Percentiles rank a stretch among this genome's conserved stretches.
These are phyloP conservation scores for Entomortierella lignicola DNA, from an alignment of 192 early-diverging fungal genomes.

Conservation along the genomic window DNA sequence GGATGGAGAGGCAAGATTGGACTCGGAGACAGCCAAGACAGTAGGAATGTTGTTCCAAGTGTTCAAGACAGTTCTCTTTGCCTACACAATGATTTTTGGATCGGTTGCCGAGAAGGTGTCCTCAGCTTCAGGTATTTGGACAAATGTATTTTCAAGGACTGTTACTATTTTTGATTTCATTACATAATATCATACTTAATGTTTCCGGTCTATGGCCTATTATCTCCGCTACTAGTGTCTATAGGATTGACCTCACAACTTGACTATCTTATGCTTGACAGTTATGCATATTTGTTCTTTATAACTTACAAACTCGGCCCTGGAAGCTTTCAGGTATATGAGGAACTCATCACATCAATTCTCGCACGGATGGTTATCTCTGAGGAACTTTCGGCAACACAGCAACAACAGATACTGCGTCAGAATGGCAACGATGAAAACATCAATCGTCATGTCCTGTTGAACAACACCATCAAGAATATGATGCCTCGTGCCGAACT, in stretches of 20 bases:
- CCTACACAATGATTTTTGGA: conserved; percentile 62
- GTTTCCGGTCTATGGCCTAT: background rate
- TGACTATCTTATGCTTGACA: conserved; percentile 46
- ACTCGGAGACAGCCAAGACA: conserved; percentile 30
- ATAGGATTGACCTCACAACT: conserved; percentile 10
- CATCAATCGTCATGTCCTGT: conserved; percentile 15
- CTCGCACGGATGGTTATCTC: conserved; percentile 53
- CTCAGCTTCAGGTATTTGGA: conserved; percentile 12
- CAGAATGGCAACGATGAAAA: background rate
- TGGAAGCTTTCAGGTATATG: conserved; percentile 61
- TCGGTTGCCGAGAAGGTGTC: conserved; percentile 48
- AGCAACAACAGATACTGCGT: background rate
- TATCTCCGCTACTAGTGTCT: conserved; percentile 17
- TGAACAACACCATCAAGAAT: conserved; percentile 30
- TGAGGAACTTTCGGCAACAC: conserved; percentile 11
- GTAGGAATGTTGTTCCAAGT: conserved; percentile 55
- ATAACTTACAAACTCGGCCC: conserved; percentile 57
- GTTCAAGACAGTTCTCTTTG: conserved; percentile 61
- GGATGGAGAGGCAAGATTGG: conserved; percentile 5
- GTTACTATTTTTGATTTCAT: too few relatives aligned
- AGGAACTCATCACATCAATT: conserved; percentile 58
- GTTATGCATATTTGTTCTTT: conserved; percentile 65
- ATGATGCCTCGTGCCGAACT: conserved; percentile 41
- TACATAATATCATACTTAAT: background rate
- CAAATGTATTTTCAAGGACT: background rate